A percentile compares a stretch with the other conserved stretches of the same genome.
Evolutionary conservation across 306 rosid genomes (phyloP).

Genomic region (Casuarina glauca): DNA sequence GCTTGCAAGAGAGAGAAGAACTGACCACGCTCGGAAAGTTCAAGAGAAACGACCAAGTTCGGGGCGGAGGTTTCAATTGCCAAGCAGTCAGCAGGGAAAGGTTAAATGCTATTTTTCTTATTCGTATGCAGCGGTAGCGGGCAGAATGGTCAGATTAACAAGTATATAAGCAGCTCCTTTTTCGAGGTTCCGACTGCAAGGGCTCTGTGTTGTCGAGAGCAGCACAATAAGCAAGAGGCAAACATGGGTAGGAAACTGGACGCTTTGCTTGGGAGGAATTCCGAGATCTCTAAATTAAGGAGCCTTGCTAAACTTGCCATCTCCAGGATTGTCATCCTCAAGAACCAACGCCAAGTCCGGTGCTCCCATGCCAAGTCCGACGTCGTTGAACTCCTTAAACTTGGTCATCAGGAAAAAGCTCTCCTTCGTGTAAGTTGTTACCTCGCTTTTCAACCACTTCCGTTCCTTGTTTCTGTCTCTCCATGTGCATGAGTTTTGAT

Average conservation of each 20-base stretch:
- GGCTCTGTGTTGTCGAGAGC: not conserved
- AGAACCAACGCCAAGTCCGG: constrained; percentile 49
- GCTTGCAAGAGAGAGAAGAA: not conserved
- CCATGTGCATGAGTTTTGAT: constrained; percentile 3
- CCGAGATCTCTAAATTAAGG: constrained; percentile 45
- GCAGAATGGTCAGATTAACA: not conserved
- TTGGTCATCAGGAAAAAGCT: constrained; percentile 60
- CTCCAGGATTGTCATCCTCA: constrained; percentile 57
- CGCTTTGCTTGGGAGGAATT: constrained; percentile 51
- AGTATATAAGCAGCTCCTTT: not conserved
- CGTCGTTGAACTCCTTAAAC: constrained; percentile 52
- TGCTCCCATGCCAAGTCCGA: constrained; percentile 52
- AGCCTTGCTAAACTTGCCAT: constrained; percentile 39
- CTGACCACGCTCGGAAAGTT: not conserved
- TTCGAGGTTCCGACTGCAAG: not conserved
- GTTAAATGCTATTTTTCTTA: not conserved
- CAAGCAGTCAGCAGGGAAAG: not conserved
- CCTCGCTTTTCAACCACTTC: not conserved
- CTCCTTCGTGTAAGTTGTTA: constrained; percentile 52
- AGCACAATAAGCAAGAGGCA: constrained; percentile 10
- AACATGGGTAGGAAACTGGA: constrained; percentile 53
- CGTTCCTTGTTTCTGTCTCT: not conserved
- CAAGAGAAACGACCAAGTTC: not conserved
- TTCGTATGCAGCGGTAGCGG: not conserved
- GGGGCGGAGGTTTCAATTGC: not conserved